phyloP scores from a whole-genome alignment of 2,329 filamentous ascomycete species.

The Monilinia vaccinii-corymbosi region DNA sequence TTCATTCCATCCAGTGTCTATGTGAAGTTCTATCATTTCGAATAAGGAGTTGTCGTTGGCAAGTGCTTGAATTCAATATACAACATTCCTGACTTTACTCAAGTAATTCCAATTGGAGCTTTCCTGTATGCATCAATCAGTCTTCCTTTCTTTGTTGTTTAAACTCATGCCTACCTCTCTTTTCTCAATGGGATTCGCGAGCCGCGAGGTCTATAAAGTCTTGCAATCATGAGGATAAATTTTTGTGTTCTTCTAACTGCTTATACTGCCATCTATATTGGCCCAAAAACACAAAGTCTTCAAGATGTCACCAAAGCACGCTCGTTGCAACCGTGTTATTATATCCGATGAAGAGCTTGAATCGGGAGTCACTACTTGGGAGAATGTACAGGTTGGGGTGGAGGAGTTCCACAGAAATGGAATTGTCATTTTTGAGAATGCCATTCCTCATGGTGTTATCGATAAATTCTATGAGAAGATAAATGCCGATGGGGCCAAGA shows the following conservation, averaged over 20 bases:
- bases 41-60: no score
- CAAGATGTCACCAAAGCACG: not conserved
- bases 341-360: conserved; percentile 3
- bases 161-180: not conserved
- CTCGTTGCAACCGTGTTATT: not conserved
- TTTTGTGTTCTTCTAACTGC: not conserved
- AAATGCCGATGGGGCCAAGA: not conserved
- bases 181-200: not conserved
- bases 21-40: no score
- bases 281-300: not conserved
- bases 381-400: conserved; percentile 3
- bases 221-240: not conserved
- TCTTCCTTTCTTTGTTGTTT: not conserved
- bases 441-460: not conserved
- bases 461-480: conserved; percentile 3
- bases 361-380: not conserved
- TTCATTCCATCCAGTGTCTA: no score
- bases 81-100: not conserved
- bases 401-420: conserved; percentile 6
- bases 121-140: not conserved
- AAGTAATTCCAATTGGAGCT: not conserved
- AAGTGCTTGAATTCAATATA: not conserved
- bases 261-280: not conserved
- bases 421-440: conserved; percentile 6
- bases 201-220: not conserved